Evolutionary conservation across 1,139 yeast genomes (phyloP).

Genomic region (Suhomyces choctaworum): DNA sequence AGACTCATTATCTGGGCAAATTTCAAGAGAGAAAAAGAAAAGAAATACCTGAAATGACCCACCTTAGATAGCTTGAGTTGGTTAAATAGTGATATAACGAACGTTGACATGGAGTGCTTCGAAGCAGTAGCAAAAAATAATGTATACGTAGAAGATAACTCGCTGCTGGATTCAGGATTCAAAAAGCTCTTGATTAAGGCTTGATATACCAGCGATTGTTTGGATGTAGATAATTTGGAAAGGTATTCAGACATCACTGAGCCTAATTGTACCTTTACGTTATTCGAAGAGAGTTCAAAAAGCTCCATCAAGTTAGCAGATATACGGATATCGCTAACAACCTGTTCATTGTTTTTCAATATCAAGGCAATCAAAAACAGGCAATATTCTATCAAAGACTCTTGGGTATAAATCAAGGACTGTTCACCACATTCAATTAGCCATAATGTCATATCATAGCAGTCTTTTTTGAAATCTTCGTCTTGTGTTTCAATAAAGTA

Average conservation of each 20-base stretch:
- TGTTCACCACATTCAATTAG: conserved; percentile 31
- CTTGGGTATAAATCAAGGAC: conserved; percentile 27
- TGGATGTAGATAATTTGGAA: conserved; percentile 4
- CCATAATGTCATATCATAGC: conserved; percentile 38
- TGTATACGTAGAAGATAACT: conserved; percentile 41
- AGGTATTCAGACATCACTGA: conserved; percentile 11
- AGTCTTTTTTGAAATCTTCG: conserved; percentile 29
- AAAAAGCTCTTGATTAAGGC: conserved; percentile 31
- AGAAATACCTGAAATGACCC: conserved; percentile 31
- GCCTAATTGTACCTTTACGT: conserved; percentile 16
- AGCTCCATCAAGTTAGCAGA: conserved; percentile 14
- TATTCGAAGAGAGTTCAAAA: conserved; percentile 23
- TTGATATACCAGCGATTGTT: conserved; percentile 33
- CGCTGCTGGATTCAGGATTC: conserved; percentile 38
- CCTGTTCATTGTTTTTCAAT: conserved; percentile 13
- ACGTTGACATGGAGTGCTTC: conserved; percentile 26
- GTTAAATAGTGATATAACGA: conserved; percentile 39
- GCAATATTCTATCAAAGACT: conserved; percentile 22
- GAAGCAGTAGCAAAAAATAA: conserved; percentile 36
- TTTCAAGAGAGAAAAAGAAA: conserved; percentile 24
- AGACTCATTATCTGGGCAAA: conserved; percentile 22
- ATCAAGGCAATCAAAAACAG: conserved; percentile 19
- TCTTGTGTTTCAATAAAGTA: conserved; percentile 16
- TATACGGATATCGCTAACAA: conserved; percentile 15
- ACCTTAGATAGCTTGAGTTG: conserved; percentile 42